phyloP scores from a whole-genome alignment of 2,329 filamentous ascomycete genomes.

The Xylariaceae sp. region DNA sequence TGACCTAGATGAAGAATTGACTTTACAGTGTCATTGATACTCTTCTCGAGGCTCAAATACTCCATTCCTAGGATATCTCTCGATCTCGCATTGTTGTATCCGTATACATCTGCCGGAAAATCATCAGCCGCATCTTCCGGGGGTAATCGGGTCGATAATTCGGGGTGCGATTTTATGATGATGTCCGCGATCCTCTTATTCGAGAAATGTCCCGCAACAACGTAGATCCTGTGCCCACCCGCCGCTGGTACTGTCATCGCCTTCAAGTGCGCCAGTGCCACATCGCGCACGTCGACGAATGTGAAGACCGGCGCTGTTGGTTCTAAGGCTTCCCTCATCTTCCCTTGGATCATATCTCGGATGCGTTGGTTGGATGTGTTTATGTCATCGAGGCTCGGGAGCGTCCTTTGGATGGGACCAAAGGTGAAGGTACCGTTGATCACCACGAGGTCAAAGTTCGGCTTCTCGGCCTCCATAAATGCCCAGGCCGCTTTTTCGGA shows the following conservation, averaged over 20 bases:
- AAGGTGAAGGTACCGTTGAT: slow-evolving; percentile 66
- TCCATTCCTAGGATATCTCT: slow-evolving; percentile 61
- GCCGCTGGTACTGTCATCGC: slow-evolving; percentile 60
- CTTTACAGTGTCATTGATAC: slow-evolving; percentile 60
- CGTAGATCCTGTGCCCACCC: slow-evolving; percentile 64
- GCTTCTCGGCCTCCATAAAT: slow-evolving; percentile 58
- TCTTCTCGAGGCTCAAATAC: slow-evolving; percentile 60
- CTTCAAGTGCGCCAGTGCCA: slow-evolving; percentile 65
- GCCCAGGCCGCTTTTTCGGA: slow-evolving; percentile 70
- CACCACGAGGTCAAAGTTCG: slow-evolving; percentile 62
- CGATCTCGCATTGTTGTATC: slow-evolving; percentile 58
- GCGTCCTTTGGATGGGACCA: slow-evolving; percentile 65
- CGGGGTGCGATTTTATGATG: slow-evolving; percentile 57
- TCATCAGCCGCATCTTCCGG: slow-evolving; percentile 42
- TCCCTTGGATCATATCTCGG: slow-evolving; percentile 64
- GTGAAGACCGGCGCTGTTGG: slow-evolving; percentile 59
- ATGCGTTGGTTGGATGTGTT: slow-evolving; percentile 76
- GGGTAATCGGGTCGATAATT: slow-evolving; percentile 53
- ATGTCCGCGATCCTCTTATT: slow-evolving; percentile 62
- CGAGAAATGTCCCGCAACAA: slow-evolving; percentile 62
- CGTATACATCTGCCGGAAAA: slow-evolving; percentile 52
- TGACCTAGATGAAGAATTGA: slow-evolving; percentile 38
- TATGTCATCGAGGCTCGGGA: slow-evolving; percentile 63
- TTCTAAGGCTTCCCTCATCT: slow-evolving; percentile 58
- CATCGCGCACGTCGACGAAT: slow-evolving; percentile 64